These are phyloP conservation scores for Eucalyptus guilfoylei DNA, from an alignment of 345 rosid genomes.

Conservation along the genomic window DNA sequence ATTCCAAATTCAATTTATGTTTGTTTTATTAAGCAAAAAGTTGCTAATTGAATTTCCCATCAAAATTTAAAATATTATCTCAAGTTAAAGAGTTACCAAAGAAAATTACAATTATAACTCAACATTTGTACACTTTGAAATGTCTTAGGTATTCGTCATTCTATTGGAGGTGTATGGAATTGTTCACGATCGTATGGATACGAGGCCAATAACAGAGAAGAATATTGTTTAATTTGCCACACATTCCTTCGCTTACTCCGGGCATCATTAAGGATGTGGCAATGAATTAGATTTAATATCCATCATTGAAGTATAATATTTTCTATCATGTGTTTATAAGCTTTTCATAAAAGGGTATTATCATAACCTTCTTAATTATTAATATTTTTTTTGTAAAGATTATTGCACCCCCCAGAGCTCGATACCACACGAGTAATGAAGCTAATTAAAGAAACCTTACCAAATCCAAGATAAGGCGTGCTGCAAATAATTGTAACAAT, in stretches of 20 bases:
- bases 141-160: not conserved
- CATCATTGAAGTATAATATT: not conserved
- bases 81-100: not conserved
- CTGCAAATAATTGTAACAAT: not conserved
- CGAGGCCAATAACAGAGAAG: not conserved
- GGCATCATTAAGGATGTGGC: not conserved
- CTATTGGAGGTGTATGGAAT: not conserved
- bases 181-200: not conserved
- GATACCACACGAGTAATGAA: not conserved
- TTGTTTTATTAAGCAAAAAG: not conserved
- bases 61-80: not conserved
- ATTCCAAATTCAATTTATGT: not conserved
- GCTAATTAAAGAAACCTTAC: not conserved
- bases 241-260: not conserved
- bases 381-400: not conserved
- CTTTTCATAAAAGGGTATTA: not conserved
- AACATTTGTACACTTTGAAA: not conserved
- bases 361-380: not conserved
- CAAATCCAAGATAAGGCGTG: not conserved
- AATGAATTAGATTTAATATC: not conserved
- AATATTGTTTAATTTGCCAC: not conserved
- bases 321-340: not conserved
- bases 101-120: not conserved
- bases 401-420: not conserved
- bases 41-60: not conserved